Conservation (phyloP, 1,284 basidiomycete genomes). For the Pseudozyma pruni region DNA sequence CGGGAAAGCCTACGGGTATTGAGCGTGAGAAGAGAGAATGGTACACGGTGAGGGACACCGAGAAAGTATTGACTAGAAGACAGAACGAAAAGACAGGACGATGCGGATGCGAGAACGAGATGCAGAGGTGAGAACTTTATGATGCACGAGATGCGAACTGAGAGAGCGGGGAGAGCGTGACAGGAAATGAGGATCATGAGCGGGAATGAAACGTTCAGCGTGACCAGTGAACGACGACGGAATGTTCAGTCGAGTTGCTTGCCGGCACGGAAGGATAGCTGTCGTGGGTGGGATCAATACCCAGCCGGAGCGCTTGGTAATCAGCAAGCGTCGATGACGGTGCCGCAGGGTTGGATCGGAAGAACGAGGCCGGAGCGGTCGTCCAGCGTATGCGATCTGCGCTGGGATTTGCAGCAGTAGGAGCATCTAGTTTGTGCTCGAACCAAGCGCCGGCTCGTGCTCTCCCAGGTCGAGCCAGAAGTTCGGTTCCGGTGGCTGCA, state of each 20-base stretch:
- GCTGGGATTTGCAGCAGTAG: constrained; percentile 3
- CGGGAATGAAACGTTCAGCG: constrained; percentile 12
- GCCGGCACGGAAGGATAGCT: not conserved
- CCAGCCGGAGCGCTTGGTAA: constrained; percentile 2
- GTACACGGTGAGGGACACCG: constrained; percentile 9
- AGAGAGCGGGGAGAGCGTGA: not conserved
- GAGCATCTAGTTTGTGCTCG: constrained; percentile 15
- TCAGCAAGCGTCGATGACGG: constrained; percentile 3
- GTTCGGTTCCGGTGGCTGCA: constrained; percentile 1
- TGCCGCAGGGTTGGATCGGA: constrained; percentile 5
- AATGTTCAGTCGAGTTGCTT: constrained; percentile 12
- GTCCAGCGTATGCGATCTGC: constrained; percentile 39
- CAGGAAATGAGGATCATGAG: not conserved
- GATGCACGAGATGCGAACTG: not conserved
- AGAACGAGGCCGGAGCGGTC: constrained; percentile 13
- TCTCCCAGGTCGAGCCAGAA: constrained; percentile 5
- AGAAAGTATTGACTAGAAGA: not conserved
- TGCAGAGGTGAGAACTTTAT: constrained; percentile 5
- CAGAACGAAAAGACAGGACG: too few species aligned
- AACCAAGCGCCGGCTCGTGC: constrained; percentile 23
- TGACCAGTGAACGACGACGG: constrained; percentile 39
- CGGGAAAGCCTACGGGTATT: constrained; percentile 10
- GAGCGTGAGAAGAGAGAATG: constrained; percentile 11
- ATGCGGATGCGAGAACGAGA: constrained; percentile 11
- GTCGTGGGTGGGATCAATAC: constrained; percentile 3